These are phyloP conservation scores for Termitomyces titanicus DNA, from an alignment of 768 basidiomycete genomes.

Conservation along the genomic window DNA sequence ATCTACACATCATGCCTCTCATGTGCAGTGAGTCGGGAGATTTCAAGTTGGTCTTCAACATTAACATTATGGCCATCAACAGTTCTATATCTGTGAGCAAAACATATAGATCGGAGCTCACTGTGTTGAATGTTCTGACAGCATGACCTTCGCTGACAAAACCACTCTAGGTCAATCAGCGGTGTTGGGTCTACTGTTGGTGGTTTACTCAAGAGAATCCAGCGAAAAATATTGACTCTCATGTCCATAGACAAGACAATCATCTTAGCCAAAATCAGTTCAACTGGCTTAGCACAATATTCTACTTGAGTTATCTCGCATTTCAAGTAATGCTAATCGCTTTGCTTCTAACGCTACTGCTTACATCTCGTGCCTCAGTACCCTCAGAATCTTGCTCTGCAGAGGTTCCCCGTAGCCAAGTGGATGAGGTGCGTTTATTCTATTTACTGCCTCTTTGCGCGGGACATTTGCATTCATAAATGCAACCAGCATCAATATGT, in stretches of 20 bases:
- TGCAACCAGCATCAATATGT: conserved; percentile 59
- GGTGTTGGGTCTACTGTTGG: conserved; percentile 64
- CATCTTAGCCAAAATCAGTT: conserved; percentile 63
- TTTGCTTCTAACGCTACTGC: neutral
- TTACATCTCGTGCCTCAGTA: conserved; percentile 37
- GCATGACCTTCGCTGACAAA: conserved; percentile 77
- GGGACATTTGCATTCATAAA: conserved; percentile 21
- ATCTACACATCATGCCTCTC: conserved; percentile 71
- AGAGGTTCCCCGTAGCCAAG: conserved; percentile 72
- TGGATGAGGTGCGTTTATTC: conserved; percentile 63
- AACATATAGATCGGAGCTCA: neutral
- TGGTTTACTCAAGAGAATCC: neutral
- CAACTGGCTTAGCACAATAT: conserved; percentile 76
- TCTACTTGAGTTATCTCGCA: conserved; percentile 67
- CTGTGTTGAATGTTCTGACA: conserved; percentile 19
- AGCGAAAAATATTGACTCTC: neutral
- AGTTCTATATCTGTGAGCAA: conserved; percentile 66
- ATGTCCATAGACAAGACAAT: conserved; percentile 42
- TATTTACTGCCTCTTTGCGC: no score
- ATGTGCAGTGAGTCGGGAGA: conserved; percentile 76
- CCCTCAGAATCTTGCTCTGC: conserved; percentile 75
- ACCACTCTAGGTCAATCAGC: conserved; percentile 72
- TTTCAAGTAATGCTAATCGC: conserved; percentile 33
- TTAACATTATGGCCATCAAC: neutral
- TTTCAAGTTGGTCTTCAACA: neutral